Evolutionary conservation across 75 land plant genomes (phyloP), one percentile per base, ranked within the genome.

Genomic region (Azolla pinnata): DNA sequence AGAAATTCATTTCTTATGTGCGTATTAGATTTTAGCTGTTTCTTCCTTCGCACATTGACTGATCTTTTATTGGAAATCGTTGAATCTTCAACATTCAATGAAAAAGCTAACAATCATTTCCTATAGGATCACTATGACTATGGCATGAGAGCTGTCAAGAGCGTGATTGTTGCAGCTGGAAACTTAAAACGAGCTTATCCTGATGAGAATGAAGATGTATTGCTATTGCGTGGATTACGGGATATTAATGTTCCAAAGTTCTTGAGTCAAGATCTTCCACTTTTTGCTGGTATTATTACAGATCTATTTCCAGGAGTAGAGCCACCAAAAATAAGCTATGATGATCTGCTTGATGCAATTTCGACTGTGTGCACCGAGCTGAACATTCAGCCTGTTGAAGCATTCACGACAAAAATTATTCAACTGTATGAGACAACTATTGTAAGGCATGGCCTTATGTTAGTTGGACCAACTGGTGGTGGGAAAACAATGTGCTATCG

Each of bases 71-170:
- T n/a, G n/a, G n/a, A n/a, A n/a, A n/a, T n/a, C n/a, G n/a, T n/a
- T n/a, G n/a, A n/a, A n/a, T n/a, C n/a, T n/a, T n/a, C n/a, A n/a
- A n/a, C n/a, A n/a, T n/a, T n/a, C n/a, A n/a, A n/a, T n/a, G 12
- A 5, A 35, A 12, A 35, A 35, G 12, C 12, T 35, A 5, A 12
- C 12, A 35, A 5, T 5, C 40, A 35, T 12, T 5, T 10, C 18
- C 14, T 2, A 40, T 16, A 72, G 75, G 75, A 72, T 24, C 75
- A 72, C 35, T 72, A 72, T 55, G 75, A 72, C 33, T 72, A 72
- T 52, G 75, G 75, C 21, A 72, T 72, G 75, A 65, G 75, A 24
- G 75, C 75, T 19, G 75, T 72, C 8, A 72, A 72, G 54, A 72
- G 75, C 60, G 75, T 72, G 10, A 72, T 72, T 59, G 67, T 65